Base-by-base conservation (phyloP, 2,329 filamentous ascomycete genomes). In the Neocucurbitaria cava region DNA sequence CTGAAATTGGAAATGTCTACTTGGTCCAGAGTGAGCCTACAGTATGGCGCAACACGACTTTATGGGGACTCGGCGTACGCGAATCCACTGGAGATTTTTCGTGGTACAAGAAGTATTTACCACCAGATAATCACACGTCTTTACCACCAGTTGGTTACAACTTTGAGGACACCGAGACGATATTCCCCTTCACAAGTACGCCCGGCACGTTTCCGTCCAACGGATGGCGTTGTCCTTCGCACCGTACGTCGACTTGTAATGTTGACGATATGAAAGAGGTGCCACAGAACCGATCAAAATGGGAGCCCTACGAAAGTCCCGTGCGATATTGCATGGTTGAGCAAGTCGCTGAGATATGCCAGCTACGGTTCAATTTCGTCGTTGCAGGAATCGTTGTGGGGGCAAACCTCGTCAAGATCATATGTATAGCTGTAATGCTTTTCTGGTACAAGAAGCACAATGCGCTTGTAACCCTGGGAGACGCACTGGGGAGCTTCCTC, bases 351-450 rank as follows among this genome's bases (percentile, higher is more conserved):
- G 66, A 71, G 30, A 33, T 52, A 1, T 73, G 69, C 52, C 65
- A 64, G 35, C 23, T 73, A 3, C 54, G 72, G 26, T 67, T 71
- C 50, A 69, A 58, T 47, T 43, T 69, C n/a, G 38, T 60, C 2
- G 61, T 75, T 11, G 59, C 68, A 6, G 35, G 58, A 4, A 13
- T 38, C 6, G 56, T 64, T 11, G 54, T 60, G 2, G 1, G 56
- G 5, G 20, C 47, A 23, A 64, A 61, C 10, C 3, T 61, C 1
- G 26, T 56, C 31, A 64, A 64, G 18, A 46, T 43, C 0, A 18
- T 35, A 6, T 52, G 45, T 23, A 55, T 58, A 8, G 59, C 59
- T 18, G 23, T 54, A 41, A 62, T 58, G 5, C 52, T 64, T 4
- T 66, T 49, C 24, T 30, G 9, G 24, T 56, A 45, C 24, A 21